Evolutionary conservation across 495 filamentous ascomycete species (phyloP), one percentile per base, ranked within the genome.

Genomic region (Xylaria sp.): DNA sequence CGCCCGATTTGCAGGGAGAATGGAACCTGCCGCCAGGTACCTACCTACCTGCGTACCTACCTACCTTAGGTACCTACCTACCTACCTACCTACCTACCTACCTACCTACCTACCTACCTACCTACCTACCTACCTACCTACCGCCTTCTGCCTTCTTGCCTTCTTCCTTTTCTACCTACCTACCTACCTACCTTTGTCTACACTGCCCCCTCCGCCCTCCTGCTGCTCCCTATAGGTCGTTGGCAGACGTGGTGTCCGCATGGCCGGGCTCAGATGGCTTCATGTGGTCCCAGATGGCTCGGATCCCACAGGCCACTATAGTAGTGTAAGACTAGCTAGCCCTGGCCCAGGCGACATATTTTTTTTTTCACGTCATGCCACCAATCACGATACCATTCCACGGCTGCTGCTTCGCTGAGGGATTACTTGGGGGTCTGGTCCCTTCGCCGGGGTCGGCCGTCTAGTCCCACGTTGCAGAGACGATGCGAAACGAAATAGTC

Each of bases 291-390:
- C 19, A 61, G 58, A 61, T 61, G 58, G 58, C 58, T 61, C 58
- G 21, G 37, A 62, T 62, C 59, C 44, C 59, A 19, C 40, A 62
- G 40, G 8, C 31, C 7, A 46, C 12, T 14, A 15, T 24, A 11
- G 50, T 26, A 21, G 31, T 66, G 44, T 52, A 40, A 50, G 62
- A 66, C 44, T 37, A 33, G 8, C 31, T 11, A 17, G 15, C 57
- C 57, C 14, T 11, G 31, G 15, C 57, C 57, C 14, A 19, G 57
- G 33, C 57, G 57, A 37, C 19, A n/a, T 21, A 1, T 41, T 37
- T 26, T 63, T 63, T 46, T 46, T 33, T 5, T 53, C 64, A 55
- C 7, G 48, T 43, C 64, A 55, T 55, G 48, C 64, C 64, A 67
- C 63, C 48, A n/a, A 33, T 21, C 46, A 53, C 7, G 26, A 33